phyloP scores from a whole-genome alignment of 176 grass and related monocot species.

The Dactylis glomerata region DNA sequence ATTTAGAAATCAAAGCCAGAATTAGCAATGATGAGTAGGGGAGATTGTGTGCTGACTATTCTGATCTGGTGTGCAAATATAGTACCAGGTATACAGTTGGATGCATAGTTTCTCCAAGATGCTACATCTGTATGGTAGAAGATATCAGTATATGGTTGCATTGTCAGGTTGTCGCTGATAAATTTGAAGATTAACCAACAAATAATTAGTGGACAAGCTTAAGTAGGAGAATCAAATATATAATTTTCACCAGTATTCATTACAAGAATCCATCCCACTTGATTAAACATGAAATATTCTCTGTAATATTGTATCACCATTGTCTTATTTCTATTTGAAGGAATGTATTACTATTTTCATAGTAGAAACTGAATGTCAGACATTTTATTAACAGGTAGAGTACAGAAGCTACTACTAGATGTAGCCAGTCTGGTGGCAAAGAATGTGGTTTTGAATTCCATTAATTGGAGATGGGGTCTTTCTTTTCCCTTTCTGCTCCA shows the following conservation, averaged over 20 bases:
- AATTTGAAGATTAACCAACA: background rate
- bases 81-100: background rate
- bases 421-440: background rate
- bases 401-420: background rate
- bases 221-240: background rate
- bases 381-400: background rate
- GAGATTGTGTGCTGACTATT: background rate
- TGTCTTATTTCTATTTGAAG: background rate
- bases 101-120: background rate
- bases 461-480: background rate
- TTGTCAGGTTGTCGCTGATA: background rate
- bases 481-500: background rate
- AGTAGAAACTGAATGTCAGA: background rate
- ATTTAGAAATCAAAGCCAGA: background rate
- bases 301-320: no score
- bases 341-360: background rate
- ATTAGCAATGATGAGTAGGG: slow-evolving; percentile 1
- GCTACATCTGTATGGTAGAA: background rate
- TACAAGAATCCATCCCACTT: no score
- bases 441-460: background rate
- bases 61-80: background rate
- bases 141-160: background rate
- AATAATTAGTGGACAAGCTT: background rate
- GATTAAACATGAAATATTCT: no score
- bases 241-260: no score